Conservation (phyloP, 164 flowering plant genomes). For the Stephania yunnanensis region DNA sequence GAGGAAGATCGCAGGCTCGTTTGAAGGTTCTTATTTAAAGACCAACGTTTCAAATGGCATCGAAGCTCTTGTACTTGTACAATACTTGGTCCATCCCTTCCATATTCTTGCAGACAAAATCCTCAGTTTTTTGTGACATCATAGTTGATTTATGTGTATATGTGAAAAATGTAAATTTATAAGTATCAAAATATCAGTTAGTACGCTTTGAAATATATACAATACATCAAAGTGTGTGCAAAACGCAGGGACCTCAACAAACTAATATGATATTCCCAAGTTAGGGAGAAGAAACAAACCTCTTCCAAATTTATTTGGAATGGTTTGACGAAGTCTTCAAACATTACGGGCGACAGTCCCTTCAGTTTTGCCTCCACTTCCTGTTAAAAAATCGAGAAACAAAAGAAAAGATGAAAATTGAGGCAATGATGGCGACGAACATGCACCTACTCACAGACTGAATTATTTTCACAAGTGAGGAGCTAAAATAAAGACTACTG, state of each 20-base stretch:
- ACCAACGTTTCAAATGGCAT: background rate
- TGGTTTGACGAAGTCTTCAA: constrained; percentile 75
- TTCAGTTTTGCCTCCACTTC: constrained; percentile 72
- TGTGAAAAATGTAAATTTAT: background rate
- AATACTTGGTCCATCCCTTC: background rate
- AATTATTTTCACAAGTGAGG: constrained; percentile 1
- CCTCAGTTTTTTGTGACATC: background rate
- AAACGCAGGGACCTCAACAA: background rate
- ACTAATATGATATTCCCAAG: background rate
- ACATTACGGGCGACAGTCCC: constrained; percentile 67
- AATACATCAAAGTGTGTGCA: background rate
- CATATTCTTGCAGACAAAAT: background rate
- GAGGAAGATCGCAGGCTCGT: no score
- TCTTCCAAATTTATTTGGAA: constrained; percentile 69
- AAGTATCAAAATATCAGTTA: background rate
- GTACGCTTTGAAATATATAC: no score
- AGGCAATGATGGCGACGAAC: background rate
- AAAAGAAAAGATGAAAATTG: constrained; percentile 5
- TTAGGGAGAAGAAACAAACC: constrained; percentile 32
- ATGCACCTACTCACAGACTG: background rate
- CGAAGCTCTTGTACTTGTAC: background rate
- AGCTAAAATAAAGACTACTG: background rate
- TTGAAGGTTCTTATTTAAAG: background rate
- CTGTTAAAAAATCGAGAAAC: constrained; percentile 28
- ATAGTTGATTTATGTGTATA: background rate